Evolutionary conservation across 345 rosid species (phyloP).

Genomic region (Erodium maritimum): DNA sequence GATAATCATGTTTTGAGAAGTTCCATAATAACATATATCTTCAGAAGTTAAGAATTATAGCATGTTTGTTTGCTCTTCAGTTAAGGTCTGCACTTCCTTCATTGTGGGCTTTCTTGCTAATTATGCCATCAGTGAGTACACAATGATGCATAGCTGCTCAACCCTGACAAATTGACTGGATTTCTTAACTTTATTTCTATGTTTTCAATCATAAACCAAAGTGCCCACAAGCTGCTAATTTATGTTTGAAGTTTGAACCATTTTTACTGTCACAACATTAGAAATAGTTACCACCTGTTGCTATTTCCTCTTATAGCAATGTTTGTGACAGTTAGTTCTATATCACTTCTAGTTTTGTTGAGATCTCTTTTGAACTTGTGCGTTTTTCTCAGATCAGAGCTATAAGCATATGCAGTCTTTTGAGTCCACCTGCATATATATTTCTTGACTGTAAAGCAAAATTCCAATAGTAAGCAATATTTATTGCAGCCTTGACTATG

Average conservation of each 20-base stretch:
- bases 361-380: not conserved
- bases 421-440: not conserved
- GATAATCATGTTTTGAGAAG: not conserved
- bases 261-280: not conserved
- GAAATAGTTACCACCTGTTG: not conserved
- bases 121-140: not conserved
- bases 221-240: not conserved
- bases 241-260: not conserved
- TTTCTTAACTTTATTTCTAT: not conserved
- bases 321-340: not conserved
- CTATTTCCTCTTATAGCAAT: not conserved
- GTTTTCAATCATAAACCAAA: too few species aligned
- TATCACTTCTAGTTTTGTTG: not conserved
- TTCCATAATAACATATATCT: not conserved
- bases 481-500: not conserved
- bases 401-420: not conserved
- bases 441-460: too few species aligned
- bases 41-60: too few species aligned
- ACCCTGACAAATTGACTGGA: not conserved
- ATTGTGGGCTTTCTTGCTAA: not conserved
- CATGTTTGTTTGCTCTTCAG: too few species aligned
- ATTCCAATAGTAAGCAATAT: too few species aligned
- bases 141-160: too few species aligned
- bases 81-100: not conserved
- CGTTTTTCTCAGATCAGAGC: not conserved